These are phyloP conservation scores for Coniella vitis DNA, from an alignment of 2,329 filamentous ascomycete genomes.

Conservation along the genomic window DNA sequence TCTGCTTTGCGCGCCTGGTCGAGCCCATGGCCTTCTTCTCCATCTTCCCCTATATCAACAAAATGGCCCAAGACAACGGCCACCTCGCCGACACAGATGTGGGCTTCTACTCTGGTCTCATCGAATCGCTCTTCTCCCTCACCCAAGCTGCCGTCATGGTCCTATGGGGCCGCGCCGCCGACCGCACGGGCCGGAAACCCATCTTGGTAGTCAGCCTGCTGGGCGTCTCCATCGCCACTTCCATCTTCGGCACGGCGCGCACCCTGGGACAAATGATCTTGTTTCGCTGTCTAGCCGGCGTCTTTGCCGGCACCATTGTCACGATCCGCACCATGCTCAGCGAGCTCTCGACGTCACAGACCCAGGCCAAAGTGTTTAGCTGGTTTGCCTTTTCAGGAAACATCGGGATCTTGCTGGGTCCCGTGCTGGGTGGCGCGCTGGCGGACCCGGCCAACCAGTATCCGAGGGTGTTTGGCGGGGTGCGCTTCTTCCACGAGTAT, in stretches of 20 bases:
- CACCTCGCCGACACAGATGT: constrained; percentile 56
- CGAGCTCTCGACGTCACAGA: constrained; percentile 63
- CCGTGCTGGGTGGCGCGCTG: constrained; percentile 61
- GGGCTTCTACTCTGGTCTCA: constrained; percentile 73
- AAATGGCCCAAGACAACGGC: constrained; percentile 67
- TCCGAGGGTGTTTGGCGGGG: constrained; percentile 45
- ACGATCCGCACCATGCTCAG: constrained; percentile 72
- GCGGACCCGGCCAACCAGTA: constrained; percentile 62
- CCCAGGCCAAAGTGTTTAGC: constrained; percentile 67
- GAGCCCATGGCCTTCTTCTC: constrained; percentile 79
- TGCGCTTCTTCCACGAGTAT: constrained; percentile 54
- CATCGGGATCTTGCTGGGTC: constrained; percentile 66
- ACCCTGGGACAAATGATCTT: constrained; percentile 69
- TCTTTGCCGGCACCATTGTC: constrained; percentile 68
- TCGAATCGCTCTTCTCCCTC: constrained; percentile 66
- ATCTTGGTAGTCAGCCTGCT: constrained; percentile 60
- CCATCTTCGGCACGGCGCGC: constrained; percentile 61
- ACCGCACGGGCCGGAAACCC: constrained; percentile 65
- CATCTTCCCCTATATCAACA: constrained; percentile 74
- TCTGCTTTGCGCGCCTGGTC: constrained; percentile 66
- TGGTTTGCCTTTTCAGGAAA: constrained; percentile 73
- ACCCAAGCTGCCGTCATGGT: constrained; percentile 76
- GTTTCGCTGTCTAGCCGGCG: constrained; percentile 62
- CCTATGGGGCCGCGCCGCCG: constrained; percentile 61
- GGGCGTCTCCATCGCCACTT: constrained; percentile 54